phyloP scores from a whole-genome alignment of 129 eudicot genomes.

The Silybum marianum region DNA sequence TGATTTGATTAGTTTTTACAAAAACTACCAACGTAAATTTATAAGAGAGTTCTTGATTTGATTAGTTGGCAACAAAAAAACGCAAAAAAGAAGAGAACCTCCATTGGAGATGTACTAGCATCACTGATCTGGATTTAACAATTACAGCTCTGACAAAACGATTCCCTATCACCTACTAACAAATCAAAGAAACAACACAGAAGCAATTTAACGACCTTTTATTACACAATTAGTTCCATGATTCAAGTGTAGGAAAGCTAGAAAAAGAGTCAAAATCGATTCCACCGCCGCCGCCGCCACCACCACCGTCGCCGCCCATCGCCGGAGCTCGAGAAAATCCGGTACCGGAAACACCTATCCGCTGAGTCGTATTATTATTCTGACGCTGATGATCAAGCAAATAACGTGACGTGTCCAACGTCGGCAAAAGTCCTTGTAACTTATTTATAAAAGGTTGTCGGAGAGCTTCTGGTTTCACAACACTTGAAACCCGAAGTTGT shows the following conservation, averaged over 20 bases:
- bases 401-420: conserved; percentile 77
- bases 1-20: too few species aligned
- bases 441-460: conserved; percentile 38
- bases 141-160: conserved; percentile 20
- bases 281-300: conserved; percentile 34
- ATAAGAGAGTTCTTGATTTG: too few species aligned
- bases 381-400: conserved; percentile 41
- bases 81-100: too few species aligned
- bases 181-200: conserved; percentile 11
- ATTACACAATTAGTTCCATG: conserved; percentile 51
- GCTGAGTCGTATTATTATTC: conserved; percentile 7
- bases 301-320: conserved; percentile 8
- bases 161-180: conserved; percentile 14
- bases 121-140: conserved; percentile 10
- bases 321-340: not conserved
- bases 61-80: too few species aligned
- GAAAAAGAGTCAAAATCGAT: conserved; percentile 52
- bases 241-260: conserved; percentile 82
- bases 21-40: too few species aligned
- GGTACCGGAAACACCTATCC: conserved; percentile 30
- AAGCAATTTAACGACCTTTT: not conserved
- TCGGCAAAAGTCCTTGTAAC: conserved; percentile 52
- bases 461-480: conserved; percentile 73
- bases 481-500: conserved; percentile 38
- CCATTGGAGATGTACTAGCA: too few species aligned